A percentile compares a stretch with the other conserved stretches of the same genome.
These are phyloP conservation scores for Cladosporium oxysporum DNA, from an alignment of 2,329 filamentous ascomycete genomes.

Conservation along the genomic window DNA sequence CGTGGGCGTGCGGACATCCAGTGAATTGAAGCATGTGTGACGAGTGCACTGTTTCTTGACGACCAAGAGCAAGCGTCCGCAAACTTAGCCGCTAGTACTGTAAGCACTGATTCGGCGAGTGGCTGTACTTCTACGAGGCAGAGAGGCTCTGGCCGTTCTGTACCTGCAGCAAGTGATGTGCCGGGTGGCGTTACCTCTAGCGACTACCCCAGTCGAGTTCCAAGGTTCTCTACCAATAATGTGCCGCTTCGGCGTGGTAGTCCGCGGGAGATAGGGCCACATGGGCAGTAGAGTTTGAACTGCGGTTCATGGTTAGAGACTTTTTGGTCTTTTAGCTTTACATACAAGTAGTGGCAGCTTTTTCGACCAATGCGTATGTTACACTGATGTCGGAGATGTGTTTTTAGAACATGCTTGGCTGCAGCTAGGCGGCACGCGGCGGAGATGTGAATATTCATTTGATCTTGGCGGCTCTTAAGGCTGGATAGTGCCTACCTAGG, in stretches of 20 bases:
- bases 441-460: not conserved
- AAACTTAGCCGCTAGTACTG: too few species aligned
- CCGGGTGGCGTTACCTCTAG: not conserved
- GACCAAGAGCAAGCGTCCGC: not conserved
- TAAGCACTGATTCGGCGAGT: too few species aligned
- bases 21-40: not conserved
- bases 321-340: not conserved
- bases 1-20: not conserved
- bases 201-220: not conserved
- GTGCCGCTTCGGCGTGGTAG: not conserved
- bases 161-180: slow-evolving; percentile 10
- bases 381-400: not conserved
- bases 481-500: not conserved
- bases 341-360: not conserved
- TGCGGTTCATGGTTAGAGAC: not conserved
- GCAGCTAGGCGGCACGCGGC: not conserved
- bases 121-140: too few species aligned
- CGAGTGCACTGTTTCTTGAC: not conserved
- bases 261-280: not conserved
- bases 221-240: not conserved
- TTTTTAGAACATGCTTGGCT: not conserved
- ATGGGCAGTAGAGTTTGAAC: not conserved
- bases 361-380: not conserved
- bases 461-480: not conserved
- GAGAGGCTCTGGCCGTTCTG: not conserved